Percentiles rank a stretch among this genome's conserved stretches.
Evolutionary conservation across 2,329 filamentous ascomycete species (phyloP).

Genomic region (Diaporthe sp.): DNA sequence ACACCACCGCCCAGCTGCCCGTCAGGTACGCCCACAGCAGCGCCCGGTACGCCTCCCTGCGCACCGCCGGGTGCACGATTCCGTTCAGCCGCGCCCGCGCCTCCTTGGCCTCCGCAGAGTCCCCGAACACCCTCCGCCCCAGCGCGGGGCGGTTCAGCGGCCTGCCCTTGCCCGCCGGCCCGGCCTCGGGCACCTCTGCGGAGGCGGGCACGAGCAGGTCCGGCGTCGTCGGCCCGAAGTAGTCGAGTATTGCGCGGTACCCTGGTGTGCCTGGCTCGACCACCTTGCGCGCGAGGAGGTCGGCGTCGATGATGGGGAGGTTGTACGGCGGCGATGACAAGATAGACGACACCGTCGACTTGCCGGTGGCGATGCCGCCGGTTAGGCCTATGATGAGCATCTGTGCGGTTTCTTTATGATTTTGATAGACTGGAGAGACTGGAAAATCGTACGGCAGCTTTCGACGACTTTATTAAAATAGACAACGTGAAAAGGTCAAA

Average conservation of each 20-base stretch:
- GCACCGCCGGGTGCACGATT: conserved; percentile 93
- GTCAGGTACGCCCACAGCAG: conserved; percentile 79
- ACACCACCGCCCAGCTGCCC: conserved; percentile 88
- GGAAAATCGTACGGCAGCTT: too few species aligned
- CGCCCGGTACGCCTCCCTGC: conserved; percentile 82
- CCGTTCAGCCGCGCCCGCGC: conserved; percentile 85
- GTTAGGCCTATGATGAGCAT: conserved; percentile 98
- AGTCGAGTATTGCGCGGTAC: conserved; percentile 83
- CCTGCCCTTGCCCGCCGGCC: conserved; percentile 72
- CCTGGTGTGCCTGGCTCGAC: conserved; percentile 91
- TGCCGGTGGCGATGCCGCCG: conserved; percentile 97
- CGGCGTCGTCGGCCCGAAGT: conserved; percentile 87
- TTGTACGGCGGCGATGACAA: conserved; percentile 85
- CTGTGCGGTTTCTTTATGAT: conserved; percentile 33
- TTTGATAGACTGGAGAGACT: background rate
- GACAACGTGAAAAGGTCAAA: background rate
- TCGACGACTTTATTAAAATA: background rate
- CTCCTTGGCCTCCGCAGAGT: conserved; percentile 74
- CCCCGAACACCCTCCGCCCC: conserved; percentile 87
- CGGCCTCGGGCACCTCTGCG: conserved; percentile 64
- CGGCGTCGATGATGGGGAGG: conserved; percentile 93
- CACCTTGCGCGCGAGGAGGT: conserved; percentile 90
- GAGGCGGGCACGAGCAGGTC: conserved; percentile 80
- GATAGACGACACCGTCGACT: conserved; percentile 92
- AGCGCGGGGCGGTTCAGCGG: conserved; percentile 89